Evolutionary conservation across 306 rosid species (phyloP), one percentile per base, ranked within the genome.

Genomic region (Sesbania bispinosa): DNA sequence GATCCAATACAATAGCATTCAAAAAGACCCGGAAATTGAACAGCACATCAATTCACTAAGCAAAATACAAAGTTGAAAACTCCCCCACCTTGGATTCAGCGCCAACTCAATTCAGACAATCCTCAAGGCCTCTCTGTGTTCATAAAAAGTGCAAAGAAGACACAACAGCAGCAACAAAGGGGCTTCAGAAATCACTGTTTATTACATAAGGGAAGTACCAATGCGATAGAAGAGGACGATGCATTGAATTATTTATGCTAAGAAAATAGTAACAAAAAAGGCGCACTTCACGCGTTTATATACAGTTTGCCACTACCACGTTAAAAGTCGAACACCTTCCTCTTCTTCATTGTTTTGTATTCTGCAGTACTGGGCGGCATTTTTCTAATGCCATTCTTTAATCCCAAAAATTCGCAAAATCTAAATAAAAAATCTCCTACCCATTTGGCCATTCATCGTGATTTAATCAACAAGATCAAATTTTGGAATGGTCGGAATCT

Each of bases 241-340:
- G 80, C 79, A 58, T 47, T 62, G 79, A 73, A 35, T 35, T 3
- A 51, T 68, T 75, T 52, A 30, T 36, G 72, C 57, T 46, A 27
- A 20, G 68, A 60, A 63, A 71, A 35, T 68, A 0, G 24, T 26
- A 26, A 47, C 6, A 18, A 55, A 53, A n/a, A 35, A 62, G n/a
- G 43, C 16, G 77, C 52, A 39, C 74, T 74, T 66, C 65, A 78
- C 69, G 55, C 52, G 67, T 76, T 58, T 82, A 79, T 81, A 87
- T 81, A 85, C 73, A 69, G 80, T 88, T 80, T 60, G 77, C 74
- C 43, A 14, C 32, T 9, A 18, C 32, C 11, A 32, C 65, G 60
- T 81, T 78, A 83, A 58, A 80, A 60, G 29, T 74, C 74, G 76
- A 76, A 46, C 79, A 66, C 23, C 29, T 67, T 65, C 50, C 5